Evolutionary conservation across 2,329 filamentous ascomycete species (phyloP).

Genomic region (Tolypocladium ovalisporum): DNA sequence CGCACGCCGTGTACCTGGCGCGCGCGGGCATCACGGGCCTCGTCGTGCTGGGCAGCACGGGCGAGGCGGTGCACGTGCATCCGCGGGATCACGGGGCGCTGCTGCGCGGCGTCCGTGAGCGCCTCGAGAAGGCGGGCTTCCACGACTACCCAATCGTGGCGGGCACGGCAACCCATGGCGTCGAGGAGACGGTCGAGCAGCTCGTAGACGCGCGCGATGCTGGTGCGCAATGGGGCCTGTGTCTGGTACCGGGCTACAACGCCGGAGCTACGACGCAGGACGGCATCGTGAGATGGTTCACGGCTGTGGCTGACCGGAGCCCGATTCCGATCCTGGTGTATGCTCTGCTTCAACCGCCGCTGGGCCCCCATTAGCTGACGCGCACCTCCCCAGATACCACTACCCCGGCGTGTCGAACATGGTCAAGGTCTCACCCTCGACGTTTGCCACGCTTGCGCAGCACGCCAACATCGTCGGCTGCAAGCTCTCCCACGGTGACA

Average conservation of each 20-base stretch:
- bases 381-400: slow-evolving; percentile 35
- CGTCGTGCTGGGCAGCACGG: slow-evolving; percentile 52
- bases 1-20: slow-evolving; percentile 49
- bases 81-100: slow-evolving; percentile 44
- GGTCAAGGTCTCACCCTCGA: slow-evolving; percentile 45
- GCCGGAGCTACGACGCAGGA: slow-evolving; percentile 41
- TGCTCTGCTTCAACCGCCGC: slow-evolving; percentile 8
- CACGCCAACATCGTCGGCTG: slow-evolving; percentile 59
- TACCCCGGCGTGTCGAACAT: slow-evolving; percentile 59
- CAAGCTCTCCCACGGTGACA: slow-evolving; percentile 58
- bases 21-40: slow-evolving; percentile 48
- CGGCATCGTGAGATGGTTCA: slow-evolving; percentile 47
- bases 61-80: slow-evolving; percentile 52
- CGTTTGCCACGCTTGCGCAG: slow-evolving; percentile 43
- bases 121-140: slow-evolving; percentile 43
- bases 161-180: slow-evolving; percentile 49
- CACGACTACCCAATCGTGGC: slow-evolving; percentile 48
- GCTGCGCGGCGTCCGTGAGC: slow-evolving; percentile 42
- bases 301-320: slow-evolving; percentile 44
- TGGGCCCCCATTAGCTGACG: neutral
- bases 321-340: slow-evolving; percentile 49
- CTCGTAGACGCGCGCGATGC: slow-evolving; percentile 43
- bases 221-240: slow-evolving; percentile 48
- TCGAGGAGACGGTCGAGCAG: slow-evolving; percentile 50
- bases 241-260: slow-evolving; percentile 51